phyloP scores from a whole-genome alignment of 805 yeast genomes.

The Candida odintsovae region DNA sequence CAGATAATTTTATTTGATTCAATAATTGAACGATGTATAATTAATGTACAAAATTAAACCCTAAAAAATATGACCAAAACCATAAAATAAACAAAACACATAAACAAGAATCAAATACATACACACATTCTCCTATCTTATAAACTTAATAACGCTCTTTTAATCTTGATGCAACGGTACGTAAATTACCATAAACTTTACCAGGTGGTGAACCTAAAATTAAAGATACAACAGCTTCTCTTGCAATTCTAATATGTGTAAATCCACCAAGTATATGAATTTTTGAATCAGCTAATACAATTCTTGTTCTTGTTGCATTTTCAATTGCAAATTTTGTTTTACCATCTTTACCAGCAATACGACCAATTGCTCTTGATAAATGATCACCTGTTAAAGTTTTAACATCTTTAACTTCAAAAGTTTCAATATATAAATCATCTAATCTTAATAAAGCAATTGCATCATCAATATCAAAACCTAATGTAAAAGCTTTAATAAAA shows the following conservation, averaged over 20 bases:
- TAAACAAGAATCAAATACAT: neutral
- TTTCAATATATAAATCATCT: conserved; percentile 94
- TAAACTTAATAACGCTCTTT: conserved; percentile 81
- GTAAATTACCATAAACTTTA: conserved; percentile 93
- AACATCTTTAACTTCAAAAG: conserved; percentile 95
- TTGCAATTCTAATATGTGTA: conserved; percentile 96
- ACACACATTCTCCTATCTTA: too few species aligned
- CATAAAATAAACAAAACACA: neutral
- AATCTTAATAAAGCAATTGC: conserved; percentile 90
- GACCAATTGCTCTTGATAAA: conserved; percentile 96
- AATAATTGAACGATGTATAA: neutral
- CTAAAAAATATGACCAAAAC: neutral
- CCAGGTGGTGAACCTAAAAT: conserved; percentile 98
- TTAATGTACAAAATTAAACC: neutral
- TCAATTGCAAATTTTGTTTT: conserved; percentile 98
- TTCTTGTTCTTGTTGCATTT: conserved; percentile 96
- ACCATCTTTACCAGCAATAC: conserved; percentile 99
- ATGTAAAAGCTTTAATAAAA: conserved; percentile 88
- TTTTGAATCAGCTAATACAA: conserved; percentile 93
- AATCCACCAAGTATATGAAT: conserved; percentile 97
- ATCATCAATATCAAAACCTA: conserved; percentile 96
- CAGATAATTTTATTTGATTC: too few species aligned
- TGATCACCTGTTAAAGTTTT: conserved; percentile 95
- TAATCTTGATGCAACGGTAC: conserved; percentile 95
- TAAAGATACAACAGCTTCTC: conserved; percentile 91